Percentiles rank a stretch among this genome's conserved stretches.
These are phyloP conservation scores for Citrus medica DNA, from an alignment of 345 rosid species.

Conservation along the genomic window DNA sequence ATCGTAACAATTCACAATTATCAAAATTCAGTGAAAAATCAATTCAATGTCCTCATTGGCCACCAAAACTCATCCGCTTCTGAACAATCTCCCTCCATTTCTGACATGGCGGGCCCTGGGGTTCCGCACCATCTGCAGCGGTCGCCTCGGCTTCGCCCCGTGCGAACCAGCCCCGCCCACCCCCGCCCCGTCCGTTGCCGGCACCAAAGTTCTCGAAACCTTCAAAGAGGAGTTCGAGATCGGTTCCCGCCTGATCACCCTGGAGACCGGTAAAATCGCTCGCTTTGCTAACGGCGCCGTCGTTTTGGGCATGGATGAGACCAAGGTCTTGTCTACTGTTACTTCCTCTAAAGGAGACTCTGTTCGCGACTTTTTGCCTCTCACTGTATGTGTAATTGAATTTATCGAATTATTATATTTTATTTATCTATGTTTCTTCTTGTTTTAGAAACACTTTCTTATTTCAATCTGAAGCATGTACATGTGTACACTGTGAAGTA, in stretches of 20 bases:
- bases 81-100: constrained; percentile 36
- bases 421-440: background rate
- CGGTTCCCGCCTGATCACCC: constrained; percentile 60
- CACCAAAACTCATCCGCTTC: constrained; percentile 36
- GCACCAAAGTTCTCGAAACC: constrained; percentile 63
- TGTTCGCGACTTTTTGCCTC: constrained; percentile 72
- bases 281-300: constrained; percentile 90
- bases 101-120: constrained; percentile 56
- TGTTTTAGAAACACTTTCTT: too few relatives aligned
- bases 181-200: constrained; percentile 29
- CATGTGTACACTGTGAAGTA: too few relatives aligned
- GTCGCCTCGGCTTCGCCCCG: constrained; percentile 53
- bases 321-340: constrained; percentile 81
- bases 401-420: background rate
- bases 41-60: constrained; percentile 50
- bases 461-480: too few relatives aligned
- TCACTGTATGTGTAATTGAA: constrained; percentile 52
- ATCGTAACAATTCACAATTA: too few relatives aligned
- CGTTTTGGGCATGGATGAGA: constrained; percentile 69
- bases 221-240: constrained; percentile 84
- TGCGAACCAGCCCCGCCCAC: constrained; percentile 33
- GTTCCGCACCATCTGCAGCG: constrained; percentile 56
- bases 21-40: background rate
- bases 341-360: constrained; percentile 63
- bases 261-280: constrained; percentile 90